Percentiles rank a stretch among this genome's conserved stretches.
Conservation (phyloP, 805 yeast species). For the Starmerella floricola region DNA sequence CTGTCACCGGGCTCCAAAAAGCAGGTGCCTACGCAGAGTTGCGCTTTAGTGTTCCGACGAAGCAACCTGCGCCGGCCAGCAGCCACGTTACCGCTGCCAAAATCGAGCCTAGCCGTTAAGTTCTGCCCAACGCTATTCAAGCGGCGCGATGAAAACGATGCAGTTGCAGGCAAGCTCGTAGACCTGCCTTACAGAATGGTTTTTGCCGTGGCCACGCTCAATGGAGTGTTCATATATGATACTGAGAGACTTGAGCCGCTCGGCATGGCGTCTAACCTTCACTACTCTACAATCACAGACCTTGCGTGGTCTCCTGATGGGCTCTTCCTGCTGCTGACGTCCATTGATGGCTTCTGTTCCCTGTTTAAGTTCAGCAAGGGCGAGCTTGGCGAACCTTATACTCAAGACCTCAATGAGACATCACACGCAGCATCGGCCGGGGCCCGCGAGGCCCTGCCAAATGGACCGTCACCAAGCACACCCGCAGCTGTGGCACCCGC, state of each 20-base stretch:
- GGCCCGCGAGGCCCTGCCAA: background rate
- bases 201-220: slow-evolving; percentile 89
- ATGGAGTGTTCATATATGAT: slow-evolving; percentile 68
- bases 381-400: slow-evolving; percentile 42
- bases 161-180: slow-evolving; percentile 33
- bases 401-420: too few relatives aligned
- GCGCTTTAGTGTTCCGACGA: slow-evolving; percentile 71
- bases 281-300: slow-evolving; percentile 82
- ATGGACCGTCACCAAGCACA: too few relatives aligned
- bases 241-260: slow-evolving; percentile 60
- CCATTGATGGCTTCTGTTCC: slow-evolving; percentile 90
- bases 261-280: slow-evolving; percentile 65
- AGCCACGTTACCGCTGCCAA: slow-evolving; percentile 63
- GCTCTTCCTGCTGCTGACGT: slow-evolving; percentile 50
- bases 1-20: too few relatives aligned
- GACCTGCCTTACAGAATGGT: slow-evolving; percentile 65
- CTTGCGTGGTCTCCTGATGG: slow-evolving; percentile 79
- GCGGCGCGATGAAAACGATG: slow-evolving; percentile 19
- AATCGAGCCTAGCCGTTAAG: slow-evolving; percentile 68
- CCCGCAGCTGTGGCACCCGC: too few relatives aligned
- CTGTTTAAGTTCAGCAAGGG: slow-evolving; percentile 42
- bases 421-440: too few relatives aligned
- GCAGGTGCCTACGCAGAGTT: slow-evolving; percentile 20
- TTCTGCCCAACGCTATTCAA: slow-evolving; percentile 61
- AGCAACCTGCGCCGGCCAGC: slow-evolving; percentile 58